Conservation (phyloP, 2,329 filamentous ascomycete species). For the Arthrobotrys iridis region DNA sequence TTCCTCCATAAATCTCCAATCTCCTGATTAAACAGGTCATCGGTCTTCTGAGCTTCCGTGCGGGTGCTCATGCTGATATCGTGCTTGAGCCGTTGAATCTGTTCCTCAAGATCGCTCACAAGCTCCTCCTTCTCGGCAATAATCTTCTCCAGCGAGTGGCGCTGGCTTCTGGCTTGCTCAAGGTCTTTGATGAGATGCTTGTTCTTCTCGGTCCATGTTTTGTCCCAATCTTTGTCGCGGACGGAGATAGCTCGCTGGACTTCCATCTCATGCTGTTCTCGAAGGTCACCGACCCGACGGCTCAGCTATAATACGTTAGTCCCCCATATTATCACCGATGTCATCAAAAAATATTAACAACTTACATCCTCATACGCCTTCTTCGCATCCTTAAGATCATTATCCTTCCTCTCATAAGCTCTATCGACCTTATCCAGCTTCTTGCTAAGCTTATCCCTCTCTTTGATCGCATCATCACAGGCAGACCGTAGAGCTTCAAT, state of each 20-base stretch:
- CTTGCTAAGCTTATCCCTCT: slow-evolving; percentile 52
- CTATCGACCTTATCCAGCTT: slow-evolving; percentile 44
- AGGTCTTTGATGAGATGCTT: slow-evolving; percentile 52
- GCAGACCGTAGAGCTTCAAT: slow-evolving; percentile 39
- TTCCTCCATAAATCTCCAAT: slow-evolving; percentile 49
- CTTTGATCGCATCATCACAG: slow-evolving; percentile 44
- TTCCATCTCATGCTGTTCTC: slow-evolving; percentile 49
- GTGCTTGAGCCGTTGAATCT: slow-evolving; percentile 50
- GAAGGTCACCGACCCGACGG: slow-evolving; percentile 39
- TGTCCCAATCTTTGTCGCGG: slow-evolving; percentile 53
- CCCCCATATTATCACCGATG: background rate
- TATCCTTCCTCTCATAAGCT: slow-evolving; percentile 47
- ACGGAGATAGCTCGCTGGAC: slow-evolving; percentile 48
- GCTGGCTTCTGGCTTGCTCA: slow-evolving; percentile 46
- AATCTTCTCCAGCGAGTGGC: slow-evolving; percentile 51
- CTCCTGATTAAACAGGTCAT: slow-evolving; percentile 52
- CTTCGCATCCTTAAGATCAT: slow-evolving; percentile 48
- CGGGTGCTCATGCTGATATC: slow-evolving; percentile 53
- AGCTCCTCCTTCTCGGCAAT: slow-evolving; percentile 51
- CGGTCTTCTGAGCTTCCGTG: slow-evolving; percentile 51
- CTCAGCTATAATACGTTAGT: slow-evolving; percentile 38
- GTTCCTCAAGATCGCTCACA: slow-evolving; percentile 43
- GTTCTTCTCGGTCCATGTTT: slow-evolving; percentile 54
- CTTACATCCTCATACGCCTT: slow-evolving; percentile 51
- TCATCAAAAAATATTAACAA: background rate